Base-by-base conservation (phyloP, 306 rosid genomes). In the Vigna trinervia region DNA sequence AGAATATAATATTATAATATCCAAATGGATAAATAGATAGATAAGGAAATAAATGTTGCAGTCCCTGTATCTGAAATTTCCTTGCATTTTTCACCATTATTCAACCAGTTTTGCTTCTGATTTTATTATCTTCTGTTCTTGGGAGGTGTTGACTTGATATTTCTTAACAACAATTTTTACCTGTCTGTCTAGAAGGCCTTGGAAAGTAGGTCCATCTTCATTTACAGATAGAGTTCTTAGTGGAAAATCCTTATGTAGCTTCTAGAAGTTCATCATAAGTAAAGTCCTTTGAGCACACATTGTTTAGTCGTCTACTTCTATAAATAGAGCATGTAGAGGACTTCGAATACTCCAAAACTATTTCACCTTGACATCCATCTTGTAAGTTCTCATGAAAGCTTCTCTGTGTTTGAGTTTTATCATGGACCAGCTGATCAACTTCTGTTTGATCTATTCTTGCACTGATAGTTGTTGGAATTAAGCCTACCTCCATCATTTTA, bases 111-210 rank as follows among this genome's bases (percentile, higher is more conserved):
- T 80, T 38, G 85, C 84, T 85, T 88, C 90, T 53, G 92, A 86
- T 59, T 82, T 75, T 60, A 87, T 85, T 53, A 78, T 88, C 78
- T 80, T 83, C 86, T 88, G 90, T 50, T 89, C 91, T 23, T 85
- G 93, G 12, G 73, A 36, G 71, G 81, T 85, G 20, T 82, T 80
- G 39, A 72, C 76, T 72, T 91, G 87, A 74, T 85, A 87, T 78
- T 78, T 89, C 84, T 93, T 93, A 53, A 93, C 90, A 28, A 92
- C 96, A 78, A 93, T 77, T 63, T 84, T 85, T 28, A 89, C 20
- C 22, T 52, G 63, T 51, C 84, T 83, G 36, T 83, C 77, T 17
- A 93, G 68, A 38, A 79, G 57, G 39, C 93, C 98, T 74, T 19
- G 82, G 74, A 81, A 93, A 23, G 92, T 87, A 12, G 92, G 83